Conservation (phyloP, 2,329 filamentous ascomycete genomes). For the Pestalotiopsis sp. region DNA sequence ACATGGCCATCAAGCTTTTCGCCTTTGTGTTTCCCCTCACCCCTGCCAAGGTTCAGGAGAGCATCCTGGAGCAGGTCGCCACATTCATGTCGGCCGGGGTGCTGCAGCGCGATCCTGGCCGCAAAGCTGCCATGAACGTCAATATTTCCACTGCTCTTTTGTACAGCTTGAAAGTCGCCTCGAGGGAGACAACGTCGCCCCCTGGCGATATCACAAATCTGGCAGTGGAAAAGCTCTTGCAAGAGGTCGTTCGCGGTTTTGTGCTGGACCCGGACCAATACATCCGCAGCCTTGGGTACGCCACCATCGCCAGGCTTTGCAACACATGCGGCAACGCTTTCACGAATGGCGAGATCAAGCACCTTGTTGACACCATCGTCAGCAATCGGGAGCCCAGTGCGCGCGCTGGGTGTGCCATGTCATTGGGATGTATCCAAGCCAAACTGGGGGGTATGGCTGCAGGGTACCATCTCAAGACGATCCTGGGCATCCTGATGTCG, state of each 20-base stretch:
- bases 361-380: constrained; percentile 91
- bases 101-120: constrained; percentile 81
- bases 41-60: constrained; percentile 90
- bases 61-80: constrained; percentile 89
- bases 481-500: constrained; percentile 97
- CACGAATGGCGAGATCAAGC: constrained; percentile 87
- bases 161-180: constrained; percentile 79
- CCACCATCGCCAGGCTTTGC: constrained; percentile 84
- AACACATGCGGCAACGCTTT: constrained; percentile 82
- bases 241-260: constrained; percentile 72
- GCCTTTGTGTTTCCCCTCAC: constrained; percentile 89
- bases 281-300: constrained; percentile 81
- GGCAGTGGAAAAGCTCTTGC: constrained; percentile 81
- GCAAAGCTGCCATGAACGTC: constrained; percentile 87
- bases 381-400: constrained; percentile 91
- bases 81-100: constrained; percentile 82
- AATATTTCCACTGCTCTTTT: constrained; percentile 85
- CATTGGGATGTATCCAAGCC: constrained; percentile 88
- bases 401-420: constrained; percentile 91
- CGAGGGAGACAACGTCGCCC: constrained; percentile 74
- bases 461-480: constrained; percentile 93
- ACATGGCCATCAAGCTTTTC: constrained; percentile 91
- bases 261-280: constrained; percentile 83
- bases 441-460: constrained; percentile 98
- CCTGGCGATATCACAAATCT: constrained; percentile 73